These are phyloP conservation scores for Pterula multifida DNA, from an alignment of 1,284 basidiomycete genomes.

Conservation along the genomic window DNA sequence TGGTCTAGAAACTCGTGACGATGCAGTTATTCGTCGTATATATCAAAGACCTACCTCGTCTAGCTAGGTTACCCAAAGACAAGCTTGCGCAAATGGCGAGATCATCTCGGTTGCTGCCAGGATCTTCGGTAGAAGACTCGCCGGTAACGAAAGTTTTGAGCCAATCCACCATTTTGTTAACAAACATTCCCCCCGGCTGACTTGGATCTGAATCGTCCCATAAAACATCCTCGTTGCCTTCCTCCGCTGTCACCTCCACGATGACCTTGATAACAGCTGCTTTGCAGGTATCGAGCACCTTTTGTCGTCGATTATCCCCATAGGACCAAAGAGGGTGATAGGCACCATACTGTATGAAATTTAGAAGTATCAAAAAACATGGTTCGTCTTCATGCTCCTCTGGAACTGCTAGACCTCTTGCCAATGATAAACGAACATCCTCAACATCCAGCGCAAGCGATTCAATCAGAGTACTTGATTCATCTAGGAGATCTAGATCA, in stretches of 20 bases:
- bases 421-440: slow-evolving; percentile 57
- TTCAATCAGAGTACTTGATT: slow-evolving; percentile 64
- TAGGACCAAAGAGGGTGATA: slow-evolving; percentile 56
- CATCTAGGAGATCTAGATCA: slow-evolving; percentile 63
- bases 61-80: slow-evolving; percentile 71
- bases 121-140: slow-evolving; percentile 17
- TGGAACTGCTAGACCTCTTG: slow-evolving; percentile 48
- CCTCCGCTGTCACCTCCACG: slow-evolving; percentile 76
- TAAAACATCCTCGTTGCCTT: slow-evolving; percentile 64
- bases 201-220: slow-evolving; percentile 49
- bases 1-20: slow-evolving; percentile 33
- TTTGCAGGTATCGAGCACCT: slow-evolving; percentile 72
- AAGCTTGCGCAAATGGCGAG: slow-evolving; percentile 74
- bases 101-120: slow-evolving; percentile 46
- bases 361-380: slow-evolving; percentile 49
- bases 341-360: slow-evolving; percentile 60
- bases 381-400: slow-evolving; percentile 44
- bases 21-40: slow-evolving; percentile 5
- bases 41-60: slow-evolving; percentile 43
- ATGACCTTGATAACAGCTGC: slow-evolving; percentile 74
- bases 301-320: slow-evolving; percentile 45
- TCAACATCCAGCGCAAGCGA: slow-evolving; percentile 65
- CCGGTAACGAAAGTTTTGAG: slow-evolving; percentile 40
- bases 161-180: slow-evolving; percentile 70
- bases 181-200: slow-evolving; percentile 56